Evolutionary conservation across 2,329 filamentous ascomycete species (phyloP), one percentile per base, ranked within the genome.

Genomic region (Cytospora schulzeri): DNA sequence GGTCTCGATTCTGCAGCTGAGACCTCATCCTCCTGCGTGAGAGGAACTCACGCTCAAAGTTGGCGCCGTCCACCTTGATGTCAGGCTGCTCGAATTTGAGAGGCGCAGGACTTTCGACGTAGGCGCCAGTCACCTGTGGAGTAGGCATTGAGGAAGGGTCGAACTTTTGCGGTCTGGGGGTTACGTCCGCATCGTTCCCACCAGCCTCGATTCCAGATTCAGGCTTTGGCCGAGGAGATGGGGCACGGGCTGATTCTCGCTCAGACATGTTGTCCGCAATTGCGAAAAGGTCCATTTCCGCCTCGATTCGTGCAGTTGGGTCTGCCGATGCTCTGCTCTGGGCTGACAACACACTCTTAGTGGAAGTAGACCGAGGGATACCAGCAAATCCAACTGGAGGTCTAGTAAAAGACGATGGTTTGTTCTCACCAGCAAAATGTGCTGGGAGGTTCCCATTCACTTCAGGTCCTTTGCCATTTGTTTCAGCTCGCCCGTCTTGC

Each of bases 251-350:
- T 4, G 84, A 86, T 1, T 83, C 83, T 52, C 76, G 79, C 69
- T 87, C 85, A 1, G 85, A 87, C 51, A 84, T 78, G 66, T 82
- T 83, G 35, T 86, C 84, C 19, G 74, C 69, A 0, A 80, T 81
- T 17, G 83, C 85, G 71, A 87, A 87, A 11, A 87, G 77, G 57
- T 79, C 81, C 75, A 81, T 80, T 73, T 87, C 85, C 12, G 78
- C 81, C 69, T 84, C 80, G 58, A 87, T 85, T 53, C 84, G 82
- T 68, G 84, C 83, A 1, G 79, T 82, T 5, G 85, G 84, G 66
- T 87, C 85, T 17, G 75, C 70, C 29, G 62, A 67, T 19, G 35
- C 55, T 33, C 53, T 38, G 50, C 65, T 67, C 17, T 64, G 26
- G 11, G 60, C 58, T 26, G 65, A 67, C n/a, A 55, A 58, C 28